Conservation (phyloP, 2,329 filamentous ascomycete genomes). For the Triangularia setosa region DNA sequence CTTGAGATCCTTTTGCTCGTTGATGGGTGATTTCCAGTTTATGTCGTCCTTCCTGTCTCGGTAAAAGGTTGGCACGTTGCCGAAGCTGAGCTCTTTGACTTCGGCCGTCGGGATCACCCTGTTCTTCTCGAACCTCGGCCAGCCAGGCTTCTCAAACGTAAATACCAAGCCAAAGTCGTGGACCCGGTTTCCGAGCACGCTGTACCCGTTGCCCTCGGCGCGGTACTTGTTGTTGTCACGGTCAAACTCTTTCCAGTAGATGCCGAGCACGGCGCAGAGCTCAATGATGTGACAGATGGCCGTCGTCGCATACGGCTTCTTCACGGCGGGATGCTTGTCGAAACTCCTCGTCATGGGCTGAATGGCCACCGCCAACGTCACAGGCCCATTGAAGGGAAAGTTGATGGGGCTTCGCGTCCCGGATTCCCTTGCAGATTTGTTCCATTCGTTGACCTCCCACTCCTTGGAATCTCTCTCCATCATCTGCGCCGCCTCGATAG, state of each 20-base stretch:
- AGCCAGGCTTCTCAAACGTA: constrained; percentile 47
- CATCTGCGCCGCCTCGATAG: constrained; percentile 44
- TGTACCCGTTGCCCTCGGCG: constrained; percentile 51
- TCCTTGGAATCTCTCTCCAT: constrained; percentile 43
- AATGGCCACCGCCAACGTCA: constrained; percentile 42
- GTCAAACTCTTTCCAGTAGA: constrained; percentile 57
- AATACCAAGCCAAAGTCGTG: constrained; percentile 51
- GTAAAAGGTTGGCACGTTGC: constrained; percentile 52
- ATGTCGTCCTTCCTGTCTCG: constrained; percentile 33
- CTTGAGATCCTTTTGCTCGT: constrained; percentile 31
- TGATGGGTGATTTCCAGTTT: constrained; percentile 10
- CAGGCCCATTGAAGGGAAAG: constrained; percentile 19
- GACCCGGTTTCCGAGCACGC: constrained; percentile 43
- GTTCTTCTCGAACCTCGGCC: constrained; percentile 43
- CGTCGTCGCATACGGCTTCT: constrained; percentile 48
- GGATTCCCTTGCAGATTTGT: not conserved
- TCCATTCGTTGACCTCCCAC: constrained; percentile 9
- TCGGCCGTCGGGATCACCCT: constrained; percentile 49
- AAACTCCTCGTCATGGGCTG: constrained; percentile 43
- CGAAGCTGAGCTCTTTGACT: constrained; percentile 53
- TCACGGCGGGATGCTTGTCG: constrained; percentile 48
- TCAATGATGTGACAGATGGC: constrained; percentile 52
- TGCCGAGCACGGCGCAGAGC: constrained; percentile 48
- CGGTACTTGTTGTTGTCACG: constrained; percentile 46
- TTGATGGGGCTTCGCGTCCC: not conserved